These are phyloP conservation scores for Boletus subparvulus DNA, from an alignment of 768 basidiomycete species.

Conservation along the genomic window DNA sequence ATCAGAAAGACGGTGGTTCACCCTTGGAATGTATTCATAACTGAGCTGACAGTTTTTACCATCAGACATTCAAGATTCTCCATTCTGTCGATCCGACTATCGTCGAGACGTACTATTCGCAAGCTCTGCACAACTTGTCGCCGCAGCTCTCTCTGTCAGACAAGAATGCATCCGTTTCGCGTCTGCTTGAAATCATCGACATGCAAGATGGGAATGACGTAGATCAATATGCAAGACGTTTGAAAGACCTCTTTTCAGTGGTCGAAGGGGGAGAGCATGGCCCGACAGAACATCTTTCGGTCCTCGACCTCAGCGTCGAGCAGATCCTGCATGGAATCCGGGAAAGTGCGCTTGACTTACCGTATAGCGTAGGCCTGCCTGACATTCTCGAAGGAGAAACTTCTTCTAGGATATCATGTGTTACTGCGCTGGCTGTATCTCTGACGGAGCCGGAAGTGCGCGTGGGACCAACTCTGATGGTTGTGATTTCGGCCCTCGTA, in stretches of 20 bases:
- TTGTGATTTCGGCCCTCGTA: conserved; percentile 68
- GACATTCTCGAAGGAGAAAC: conserved; percentile 35
- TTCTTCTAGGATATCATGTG: conserved; percentile 43
- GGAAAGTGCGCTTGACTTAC: conserved; percentile 40
- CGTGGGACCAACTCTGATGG: conserved; percentile 59
- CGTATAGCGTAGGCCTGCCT: conserved; percentile 6
- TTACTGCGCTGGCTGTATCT: conserved; percentile 45
- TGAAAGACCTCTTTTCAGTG: conserved; percentile 43
- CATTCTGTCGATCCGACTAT: conserved; percentile 57
- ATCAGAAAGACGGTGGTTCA: conserved; percentile 59
- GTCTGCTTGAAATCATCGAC: conserved; percentile 57
- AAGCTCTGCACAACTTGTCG: conserved; percentile 41
- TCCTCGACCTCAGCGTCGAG: conserved; percentile 61
- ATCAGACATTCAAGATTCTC: conserved; percentile 61
- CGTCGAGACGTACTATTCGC: conserved; percentile 53
- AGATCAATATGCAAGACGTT: conserved; percentile 53
- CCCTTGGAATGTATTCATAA: background rate
- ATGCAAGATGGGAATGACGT: conserved; percentile 49
- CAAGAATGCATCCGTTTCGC: conserved; percentile 42
- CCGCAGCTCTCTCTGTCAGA: conserved; percentile 33
- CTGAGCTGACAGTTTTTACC: conserved; percentile 5
- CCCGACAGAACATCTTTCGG: conserved; percentile 31
- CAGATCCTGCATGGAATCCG: conserved; percentile 50
- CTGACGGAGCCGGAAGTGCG: conserved; percentile 39
- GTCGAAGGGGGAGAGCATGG: conserved; percentile 35